A percentile compares a stretch with the other conserved stretches of the same genome.
Evolutionary conservation across 805 yeast genomes (phyloP).

Genomic region (Clavispora phyllophila): DNA sequence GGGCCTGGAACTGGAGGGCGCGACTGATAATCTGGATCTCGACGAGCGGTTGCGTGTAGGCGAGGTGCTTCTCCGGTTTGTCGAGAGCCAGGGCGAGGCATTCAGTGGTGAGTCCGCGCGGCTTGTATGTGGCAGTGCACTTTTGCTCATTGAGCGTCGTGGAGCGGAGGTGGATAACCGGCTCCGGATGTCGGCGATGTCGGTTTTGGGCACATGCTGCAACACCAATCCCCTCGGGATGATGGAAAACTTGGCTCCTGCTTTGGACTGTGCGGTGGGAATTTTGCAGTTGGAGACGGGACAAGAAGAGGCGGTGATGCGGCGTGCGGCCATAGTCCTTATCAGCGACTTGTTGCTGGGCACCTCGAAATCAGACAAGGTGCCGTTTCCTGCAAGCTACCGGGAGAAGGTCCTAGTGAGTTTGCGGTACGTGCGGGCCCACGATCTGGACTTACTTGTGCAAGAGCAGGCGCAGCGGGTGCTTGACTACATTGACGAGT

Average conservation of each 20-base stretch:
- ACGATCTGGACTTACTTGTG: constrained; percentile 54
- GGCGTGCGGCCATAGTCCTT: constrained; percentile 71
- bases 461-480: constrained; percentile 50
- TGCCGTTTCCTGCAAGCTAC: constrained; percentile 47
- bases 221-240: constrained; percentile 55
- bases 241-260: constrained; percentile 42
- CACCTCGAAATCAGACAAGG: constrained; percentile 41
- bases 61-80: constrained; percentile 65
- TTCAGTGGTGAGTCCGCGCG: constrained; percentile 43
- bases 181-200: constrained; percentile 80
- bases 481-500: constrained; percentile 28
- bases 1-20: constrained; percentile 3
- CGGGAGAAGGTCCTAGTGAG: constrained; percentile 37
- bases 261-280: constrained; percentile 75
- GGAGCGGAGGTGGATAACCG: constrained; percentile 46
- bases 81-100: constrained; percentile 45
- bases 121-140: constrained; percentile 38
- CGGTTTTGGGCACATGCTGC: constrained; percentile 71
- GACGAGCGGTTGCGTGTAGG: constrained; percentile 79
- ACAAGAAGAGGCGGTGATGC: constrained; percentile 48
- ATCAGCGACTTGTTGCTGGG: constrained; percentile 55
- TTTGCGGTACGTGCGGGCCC: constrained; percentile 40
- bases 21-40: constrained; percentile 20
- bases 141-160: constrained; percentile 33
- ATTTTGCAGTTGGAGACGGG: constrained; percentile 55